These are phyloP conservation scores for Yarrowia deformans DNA, from an alignment of 805 yeast species.

Conservation along the genomic window DNA sequence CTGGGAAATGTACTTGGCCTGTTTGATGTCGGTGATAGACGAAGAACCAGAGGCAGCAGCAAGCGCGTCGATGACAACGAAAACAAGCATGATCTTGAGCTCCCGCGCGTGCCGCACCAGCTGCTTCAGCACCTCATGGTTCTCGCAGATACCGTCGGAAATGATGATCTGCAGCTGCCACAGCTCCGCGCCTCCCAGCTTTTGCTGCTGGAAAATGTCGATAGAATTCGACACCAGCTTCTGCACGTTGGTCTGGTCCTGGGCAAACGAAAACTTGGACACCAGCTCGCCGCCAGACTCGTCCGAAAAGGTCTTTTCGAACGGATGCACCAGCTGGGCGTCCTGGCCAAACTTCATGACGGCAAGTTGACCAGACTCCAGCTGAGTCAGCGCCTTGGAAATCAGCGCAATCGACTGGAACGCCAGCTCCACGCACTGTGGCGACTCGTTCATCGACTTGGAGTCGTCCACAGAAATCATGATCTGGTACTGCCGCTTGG, in stretches of 20 bases:
- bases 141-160: slow-evolving; percentile 97
- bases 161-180: slow-evolving; percentile 95
- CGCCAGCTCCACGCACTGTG: slow-evolving; percentile 83
- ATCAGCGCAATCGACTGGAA: slow-evolving; percentile 94
- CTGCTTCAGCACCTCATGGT: slow-evolving; percentile 81
- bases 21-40: slow-evolving; percentile 92
- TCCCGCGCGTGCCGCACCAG: slow-evolving; percentile 92
- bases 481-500: slow-evolving; percentile 95
- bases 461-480: slow-evolving; percentile 98
- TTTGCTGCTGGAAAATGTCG: slow-evolving; percentile 69
- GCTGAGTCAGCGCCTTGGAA: slow-evolving; percentile 88
- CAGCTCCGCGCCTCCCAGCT: slow-evolving; percentile 57
- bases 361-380: slow-evolving; percentile 93
- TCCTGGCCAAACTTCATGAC: slow-evolving; percentile 89
- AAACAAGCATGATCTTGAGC: slow-evolving; percentile 90
- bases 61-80: slow-evolving; percentile 91
- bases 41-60: slow-evolving; percentile 54
- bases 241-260: slow-evolving; percentile 83
- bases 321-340: slow-evolving; percentile 85
- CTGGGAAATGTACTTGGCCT: slow-evolving; percentile 73
- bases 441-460: slow-evolving; percentile 93
- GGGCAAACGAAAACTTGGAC: slow-evolving; percentile 90
- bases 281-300: slow-evolving; percentile 85
- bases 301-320: slow-evolving; percentile 80
- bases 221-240: slow-evolving; percentile 76